Evolutionary conservation across 495 filamentous ascomycete species (phyloP).

Genomic region (Talaromyces proteolyticus): DNA sequence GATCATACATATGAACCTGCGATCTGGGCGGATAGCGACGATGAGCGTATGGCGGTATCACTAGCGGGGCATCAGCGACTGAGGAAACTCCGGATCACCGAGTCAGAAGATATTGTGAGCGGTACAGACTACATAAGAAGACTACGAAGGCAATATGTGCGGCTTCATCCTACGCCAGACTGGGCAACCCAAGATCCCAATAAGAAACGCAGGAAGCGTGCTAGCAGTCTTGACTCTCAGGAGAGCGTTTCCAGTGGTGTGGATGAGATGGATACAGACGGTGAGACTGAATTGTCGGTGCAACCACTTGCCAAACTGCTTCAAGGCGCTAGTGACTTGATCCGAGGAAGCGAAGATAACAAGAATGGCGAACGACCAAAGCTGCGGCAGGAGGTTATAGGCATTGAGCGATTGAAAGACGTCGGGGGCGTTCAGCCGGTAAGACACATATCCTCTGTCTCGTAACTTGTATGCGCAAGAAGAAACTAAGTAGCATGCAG

Average conservation of each 20-base stretch:
- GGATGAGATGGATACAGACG: constrained; percentile 48
- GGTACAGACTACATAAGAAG: constrained; percentile 80
- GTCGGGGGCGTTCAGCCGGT: constrained; percentile 54
- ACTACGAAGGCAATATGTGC: constrained; percentile 74
- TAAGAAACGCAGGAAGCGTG: constrained; percentile 46
- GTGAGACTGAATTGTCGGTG: constrained; percentile 55
- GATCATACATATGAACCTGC: constrained; percentile 19
- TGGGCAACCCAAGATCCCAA: constrained; percentile 56
- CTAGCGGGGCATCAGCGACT: constrained; percentile 65
- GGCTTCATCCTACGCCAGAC: constrained; percentile 70
- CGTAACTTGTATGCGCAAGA: neutral
- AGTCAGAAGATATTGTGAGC: constrained; percentile 77
- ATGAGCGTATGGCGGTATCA: constrained; percentile 79
- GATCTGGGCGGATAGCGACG: constrained; percentile 94
- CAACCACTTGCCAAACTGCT: constrained; percentile 78
- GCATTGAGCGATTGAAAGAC: constrained; percentile 71
- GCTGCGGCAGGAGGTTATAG: constrained; percentile 78
- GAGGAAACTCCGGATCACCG: constrained; percentile 72
- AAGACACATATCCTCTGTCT: constrained; percentile 16
- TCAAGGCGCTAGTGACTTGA: constrained; percentile 55
- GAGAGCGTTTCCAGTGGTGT: constrained; percentile 17
- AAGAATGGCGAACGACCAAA: constrained; percentile 46
- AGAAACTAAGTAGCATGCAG: constrained; percentile 7
- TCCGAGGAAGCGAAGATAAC: constrained; percentile 34
- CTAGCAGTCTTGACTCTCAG: constrained; percentile 39